Evolutionary conservation across 2,329 filamentous ascomycete genomes (phyloP).

Genomic region (Thielaviopsis populi): DNA sequence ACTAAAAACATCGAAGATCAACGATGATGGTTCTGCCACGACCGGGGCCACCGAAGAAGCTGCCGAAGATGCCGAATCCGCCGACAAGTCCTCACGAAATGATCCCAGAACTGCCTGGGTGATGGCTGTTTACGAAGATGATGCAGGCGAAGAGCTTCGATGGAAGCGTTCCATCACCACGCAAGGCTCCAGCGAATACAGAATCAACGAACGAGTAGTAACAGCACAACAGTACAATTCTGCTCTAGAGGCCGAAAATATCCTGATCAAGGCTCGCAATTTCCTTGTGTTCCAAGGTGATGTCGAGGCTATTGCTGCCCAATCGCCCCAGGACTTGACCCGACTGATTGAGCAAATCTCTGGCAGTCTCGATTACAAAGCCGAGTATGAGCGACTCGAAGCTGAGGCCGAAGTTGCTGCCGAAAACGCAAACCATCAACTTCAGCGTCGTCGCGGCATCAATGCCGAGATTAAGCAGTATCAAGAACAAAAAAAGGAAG

Average conservation of each 20-base stretch:
- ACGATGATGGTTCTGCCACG: conserved; percentile 69
- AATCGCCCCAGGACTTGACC: conserved; percentile 86
- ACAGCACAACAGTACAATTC: conserved; percentile 88
- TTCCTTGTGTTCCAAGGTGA: conserved; percentile 98
- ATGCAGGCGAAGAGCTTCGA: conserved; percentile 82
- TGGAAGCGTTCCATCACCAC: conserved; percentile 94
- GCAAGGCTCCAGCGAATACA: conserved; percentile 80
- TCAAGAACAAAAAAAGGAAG: conserved; percentile 89
- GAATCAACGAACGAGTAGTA: conserved; percentile 85
- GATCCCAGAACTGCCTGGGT: conserved; percentile 96
- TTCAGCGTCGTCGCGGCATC: conserved; percentile 80
- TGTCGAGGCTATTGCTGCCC: conserved; percentile 89
- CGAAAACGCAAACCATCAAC: conserved; percentile 76
- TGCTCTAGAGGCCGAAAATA: conserved; percentile 81
- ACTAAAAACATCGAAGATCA: conserved; percentile 80
- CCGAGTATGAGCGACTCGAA: conserved; percentile 85
- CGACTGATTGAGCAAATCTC: conserved; percentile 94
- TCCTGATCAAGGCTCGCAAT: conserved; percentile 93
- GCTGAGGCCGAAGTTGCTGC: conserved; percentile 69
- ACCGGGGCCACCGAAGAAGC: conserved; percentile 46
- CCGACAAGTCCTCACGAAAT: conserved; percentile 50
- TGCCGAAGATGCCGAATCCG: conserved; percentile 41
- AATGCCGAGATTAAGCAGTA: conserved; percentile 98
- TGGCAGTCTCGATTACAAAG: conserved; percentile 85
- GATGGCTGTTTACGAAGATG: conserved; percentile 97